Evolutionary conservation across 768 basidiomycete species (phyloP).

Genomic region (Rhizopogon sp.): DNA sequence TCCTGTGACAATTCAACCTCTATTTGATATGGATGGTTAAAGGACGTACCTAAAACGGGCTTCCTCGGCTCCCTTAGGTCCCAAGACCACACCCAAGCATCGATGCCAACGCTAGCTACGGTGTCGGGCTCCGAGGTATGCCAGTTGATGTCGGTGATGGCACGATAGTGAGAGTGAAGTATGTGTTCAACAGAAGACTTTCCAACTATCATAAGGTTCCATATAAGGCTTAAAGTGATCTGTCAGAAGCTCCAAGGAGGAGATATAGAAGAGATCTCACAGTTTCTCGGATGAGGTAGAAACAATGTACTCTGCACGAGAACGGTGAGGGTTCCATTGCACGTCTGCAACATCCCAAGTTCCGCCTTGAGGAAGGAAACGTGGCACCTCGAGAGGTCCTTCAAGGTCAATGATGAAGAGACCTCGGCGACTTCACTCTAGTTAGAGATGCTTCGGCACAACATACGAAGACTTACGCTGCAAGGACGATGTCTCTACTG

Average conservation of each 20-base stretch:
- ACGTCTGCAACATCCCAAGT: conserved; percentile 95
- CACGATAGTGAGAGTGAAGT: conserved; percentile 85
- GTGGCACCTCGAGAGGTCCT: conserved; percentile 78
- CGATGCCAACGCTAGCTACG: conserved; percentile 88
- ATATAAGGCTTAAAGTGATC: conserved; percentile 60
- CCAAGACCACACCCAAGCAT: conserved; percentile 95
- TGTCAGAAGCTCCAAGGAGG: neutral
- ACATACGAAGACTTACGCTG: conserved; percentile 53
- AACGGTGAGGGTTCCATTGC: conserved; percentile 85
- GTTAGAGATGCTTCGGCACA: neutral
- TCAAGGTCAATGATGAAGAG: conserved; percentile 95
- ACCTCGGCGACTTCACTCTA: conserved; percentile 61
- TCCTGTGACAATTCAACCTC: conserved; percentile 27
- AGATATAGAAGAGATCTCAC: conserved; percentile 34
- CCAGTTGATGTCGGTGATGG: conserved; percentile 99
- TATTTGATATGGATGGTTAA: neutral
- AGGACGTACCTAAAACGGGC: conserved; percentile 56
- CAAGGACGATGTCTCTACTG: conserved; percentile 84
- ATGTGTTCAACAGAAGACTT: conserved; percentile 83
- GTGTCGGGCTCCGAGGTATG: conserved; percentile 79
- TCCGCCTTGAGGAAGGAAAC: conserved; percentile 94
- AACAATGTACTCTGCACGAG: conserved; percentile 74
- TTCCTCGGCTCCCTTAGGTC: conserved; percentile 71
- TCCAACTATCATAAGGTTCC: conserved; percentile 78
- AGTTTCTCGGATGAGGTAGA: conserved; percentile 88